A percentile compares a stretch with the other conserved stretches of the same genome.
These are phyloP conservation scores for Stemphylium vesicarium DNA, from an alignment of 2,329 filamentous ascomycete species.

Conservation along the genomic window DNA sequence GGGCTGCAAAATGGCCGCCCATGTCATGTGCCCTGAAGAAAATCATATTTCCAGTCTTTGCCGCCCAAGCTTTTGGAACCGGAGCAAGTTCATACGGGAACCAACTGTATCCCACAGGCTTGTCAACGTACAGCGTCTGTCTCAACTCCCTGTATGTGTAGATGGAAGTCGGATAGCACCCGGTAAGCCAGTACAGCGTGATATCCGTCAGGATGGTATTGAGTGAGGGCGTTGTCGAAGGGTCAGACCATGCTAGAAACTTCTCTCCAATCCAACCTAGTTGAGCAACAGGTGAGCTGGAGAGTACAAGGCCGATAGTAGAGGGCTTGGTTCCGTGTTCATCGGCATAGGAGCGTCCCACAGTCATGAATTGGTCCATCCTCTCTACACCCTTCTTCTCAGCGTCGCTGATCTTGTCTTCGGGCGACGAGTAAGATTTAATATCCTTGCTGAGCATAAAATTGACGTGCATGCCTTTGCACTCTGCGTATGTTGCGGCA, in stretches of 20 bases:
- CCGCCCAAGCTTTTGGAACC: constrained; percentile 50
- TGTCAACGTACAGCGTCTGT: constrained; percentile 41
- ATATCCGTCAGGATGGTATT: constrained; percentile 58
- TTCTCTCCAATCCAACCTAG: constrained; percentile 67
- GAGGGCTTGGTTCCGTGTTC: constrained; percentile 62
- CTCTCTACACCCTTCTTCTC: constrained; percentile 52
- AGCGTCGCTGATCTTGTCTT: constrained; percentile 29
- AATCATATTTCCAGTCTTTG: constrained; percentile 47
- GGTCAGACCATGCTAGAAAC: constrained; percentile 61
- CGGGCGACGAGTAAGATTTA: constrained; percentile 18
- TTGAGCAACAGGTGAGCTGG: constrained; percentile 61
- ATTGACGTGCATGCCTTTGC: constrained; percentile 53
- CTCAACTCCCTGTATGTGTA: constrained; percentile 57
- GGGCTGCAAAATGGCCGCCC: constrained; percentile 57
- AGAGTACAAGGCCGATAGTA: constrained; percentile 63
- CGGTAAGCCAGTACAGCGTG: constrained; percentile 63
- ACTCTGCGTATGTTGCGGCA: constrained; percentile 52
- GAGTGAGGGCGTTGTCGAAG: constrained; percentile 38
- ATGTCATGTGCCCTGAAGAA: constrained; percentile 46
- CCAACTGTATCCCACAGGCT: constrained; percentile 53
- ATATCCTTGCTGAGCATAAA: constrained; percentile 33
- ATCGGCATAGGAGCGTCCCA: constrained; percentile 58
- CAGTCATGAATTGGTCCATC: constrained; percentile 48
- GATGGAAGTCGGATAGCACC: constrained; percentile 55
- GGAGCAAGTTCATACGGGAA: constrained; percentile 53